Base-by-base conservation (phyloP, 306 rosid species). In the Glycine latifolia region DNA sequence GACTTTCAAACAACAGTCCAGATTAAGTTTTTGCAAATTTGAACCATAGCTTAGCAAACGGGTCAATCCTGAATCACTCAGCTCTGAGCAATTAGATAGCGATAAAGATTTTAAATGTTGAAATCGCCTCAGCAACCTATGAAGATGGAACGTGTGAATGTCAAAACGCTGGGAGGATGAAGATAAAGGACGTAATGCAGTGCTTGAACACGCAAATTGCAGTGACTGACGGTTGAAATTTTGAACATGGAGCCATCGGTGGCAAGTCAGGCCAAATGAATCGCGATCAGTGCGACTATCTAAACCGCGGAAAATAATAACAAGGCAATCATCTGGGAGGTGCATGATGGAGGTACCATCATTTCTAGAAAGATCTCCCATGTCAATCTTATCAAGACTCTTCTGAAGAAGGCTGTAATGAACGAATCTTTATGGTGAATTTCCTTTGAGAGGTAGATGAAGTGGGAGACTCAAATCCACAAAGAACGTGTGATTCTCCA, bases 251-350 rank as follows among this genome's bases (percentile, higher is more conserved):
- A 90, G 88, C 91, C 89, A 92, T 14, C 87, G 84, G 3, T 55
- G 89, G 71, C 94, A 90, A 55, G 92, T 90, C 82, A 90, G 69
- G 62, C 94, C 90, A 86, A 92, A 92, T 15, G 97, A 90, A 50
- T 92, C 89, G 6, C 88, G 81, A 71, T 90, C 97, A 12, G 68
- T 47, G 53, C 56, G 56, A 61, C 81, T 78, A 77, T 83, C 86
- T 76, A 91, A 86, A 54, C 82, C n/a, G 44, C n/a, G 87, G 47
- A 86, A 91, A 60, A 92, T 87, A 75, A 73, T 73, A 83, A 83
- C 17, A 44, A 92, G 92, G 75, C 92, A 88, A 75, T 88, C 94
- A 66, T 87, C 90, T 8, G 97, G 89, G 1, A 90, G 87, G 69
- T 86, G 84, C 88, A 84, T 77, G 78, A 92, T 87, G 65, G 87